phyloP scores from a whole-genome alignment of 345 rosid genomes.

The Hypericum androsaemum region DNA sequence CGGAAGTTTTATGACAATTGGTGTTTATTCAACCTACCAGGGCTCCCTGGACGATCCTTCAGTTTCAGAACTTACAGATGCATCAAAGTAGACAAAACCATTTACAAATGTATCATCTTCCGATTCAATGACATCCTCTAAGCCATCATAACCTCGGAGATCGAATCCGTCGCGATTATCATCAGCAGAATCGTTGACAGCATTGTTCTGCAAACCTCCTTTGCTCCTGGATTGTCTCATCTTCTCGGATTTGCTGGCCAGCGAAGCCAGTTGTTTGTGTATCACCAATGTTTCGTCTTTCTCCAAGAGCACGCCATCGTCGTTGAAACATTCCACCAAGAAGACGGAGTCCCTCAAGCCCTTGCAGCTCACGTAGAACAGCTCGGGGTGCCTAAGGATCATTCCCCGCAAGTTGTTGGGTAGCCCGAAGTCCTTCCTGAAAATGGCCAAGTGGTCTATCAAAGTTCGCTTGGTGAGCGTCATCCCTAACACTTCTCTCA shows the following conservation, averaged over 20 bases:
- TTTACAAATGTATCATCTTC: constrained; percentile 43
- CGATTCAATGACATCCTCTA: constrained; percentile 27
- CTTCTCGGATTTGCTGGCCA: constrained; percentile 57
- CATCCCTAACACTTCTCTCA: constrained; percentile 64
- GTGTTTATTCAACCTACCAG: constrained; percentile 31
- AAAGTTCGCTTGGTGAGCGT: constrained; percentile 65
- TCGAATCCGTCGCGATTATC: not conserved
- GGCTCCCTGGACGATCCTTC: constrained; percentile 19
- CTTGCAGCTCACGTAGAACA: constrained; percentile 75
- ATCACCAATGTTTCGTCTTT: constrained; percentile 40
- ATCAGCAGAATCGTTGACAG: constrained; percentile 3
- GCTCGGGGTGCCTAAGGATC: constrained; percentile 74
- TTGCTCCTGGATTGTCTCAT: constrained; percentile 55
- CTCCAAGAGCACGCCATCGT: constrained; percentile 54
- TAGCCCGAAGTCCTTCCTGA: constrained; percentile 68
- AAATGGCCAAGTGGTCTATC: constrained; percentile 78
- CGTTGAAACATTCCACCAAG: constrained; percentile 60
- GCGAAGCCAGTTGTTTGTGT: constrained; percentile 44
- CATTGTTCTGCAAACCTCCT: constrained; percentile 8
- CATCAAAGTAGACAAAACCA: constrained; percentile 24
- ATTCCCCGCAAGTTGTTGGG: constrained; percentile 64
- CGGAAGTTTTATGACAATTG: too few species aligned
- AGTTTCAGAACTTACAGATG: constrained; percentile 12
- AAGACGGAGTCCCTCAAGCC: constrained; percentile 70
- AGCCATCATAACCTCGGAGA: constrained; percentile 3